These are phyloP conservation scores for Baudoinia panamericana DNA, from an alignment of 495 filamentous ascomycete genomes.

Conservation along the genomic window DNA sequence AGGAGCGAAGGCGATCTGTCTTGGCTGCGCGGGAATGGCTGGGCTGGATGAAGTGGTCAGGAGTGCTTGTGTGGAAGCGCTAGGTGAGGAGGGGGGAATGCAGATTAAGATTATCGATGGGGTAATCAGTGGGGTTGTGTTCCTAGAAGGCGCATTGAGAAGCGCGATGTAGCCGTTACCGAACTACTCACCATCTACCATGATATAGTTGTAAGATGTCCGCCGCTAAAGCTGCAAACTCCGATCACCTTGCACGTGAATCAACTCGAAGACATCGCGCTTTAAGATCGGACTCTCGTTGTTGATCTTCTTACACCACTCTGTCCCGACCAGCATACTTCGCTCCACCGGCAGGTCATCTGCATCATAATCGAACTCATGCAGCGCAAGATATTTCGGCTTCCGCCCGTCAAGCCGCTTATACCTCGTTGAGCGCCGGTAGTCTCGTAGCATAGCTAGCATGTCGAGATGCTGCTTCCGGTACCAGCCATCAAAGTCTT, in stretches of 20 bases:
- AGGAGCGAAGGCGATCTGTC: conserved; percentile 53
- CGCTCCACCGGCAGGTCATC: conserved; percentile 14
- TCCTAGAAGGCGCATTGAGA: conserved; percentile 42
- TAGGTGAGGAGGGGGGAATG: conserved; percentile 46
- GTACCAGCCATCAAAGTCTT: conserved; percentile 21
- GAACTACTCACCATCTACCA: no score
- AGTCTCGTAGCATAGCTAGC: conserved; percentile 15
- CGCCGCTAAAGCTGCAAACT: conserved; percentile 2
- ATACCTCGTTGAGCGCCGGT: conserved; percentile 20
- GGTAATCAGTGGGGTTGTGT: conserved; percentile 60
- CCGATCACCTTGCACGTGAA: conserved; percentile 5
- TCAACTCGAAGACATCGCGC: conserved; percentile 13
- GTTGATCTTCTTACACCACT: conserved; percentile 18
- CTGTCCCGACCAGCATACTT: conserved; percentile 12
- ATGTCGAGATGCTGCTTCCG: conserved; percentile 22
- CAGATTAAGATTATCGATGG: conserved; percentile 69
- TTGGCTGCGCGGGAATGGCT: conserved; percentile 85
- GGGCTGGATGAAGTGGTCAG: conserved; percentile 74
- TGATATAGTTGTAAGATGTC: no score
- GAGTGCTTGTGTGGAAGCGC: conserved; percentile 48
- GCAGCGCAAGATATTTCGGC: conserved; percentile 19
- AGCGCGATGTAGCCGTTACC: conserved; percentile 16
- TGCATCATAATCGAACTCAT: conserved; percentile 17
- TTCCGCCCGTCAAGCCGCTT: conserved; percentile 5
- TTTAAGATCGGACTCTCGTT: conserved; percentile 4